Conservation (phyloP, 768 basidiomycete genomes). For the Russula earlei region DNA sequence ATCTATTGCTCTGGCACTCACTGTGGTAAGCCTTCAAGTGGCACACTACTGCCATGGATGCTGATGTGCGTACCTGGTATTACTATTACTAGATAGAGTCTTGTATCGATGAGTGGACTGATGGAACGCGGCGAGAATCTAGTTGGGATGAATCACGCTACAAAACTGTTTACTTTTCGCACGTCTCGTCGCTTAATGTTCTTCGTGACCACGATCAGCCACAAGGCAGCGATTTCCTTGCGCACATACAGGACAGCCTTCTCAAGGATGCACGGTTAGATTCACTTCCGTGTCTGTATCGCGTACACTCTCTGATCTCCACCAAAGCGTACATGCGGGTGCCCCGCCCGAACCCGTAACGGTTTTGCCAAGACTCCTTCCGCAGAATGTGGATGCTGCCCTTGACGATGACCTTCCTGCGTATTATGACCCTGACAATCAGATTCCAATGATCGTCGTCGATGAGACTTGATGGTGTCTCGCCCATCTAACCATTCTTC, state of each 20-base stretch:
- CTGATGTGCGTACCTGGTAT: background rate
- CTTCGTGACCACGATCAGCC: background rate
- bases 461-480: background rate
- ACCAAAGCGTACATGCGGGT: background rate
- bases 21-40: background rate
- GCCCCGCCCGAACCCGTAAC: background rate
- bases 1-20: background rate
- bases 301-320: background rate
- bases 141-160: background rate
- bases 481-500: background rate
- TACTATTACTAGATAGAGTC: conserved; percentile 1
- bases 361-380: background rate
- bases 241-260: background rate
- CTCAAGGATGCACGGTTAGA: conserved; percentile 5
- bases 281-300: background rate
- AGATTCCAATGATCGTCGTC: background rate
- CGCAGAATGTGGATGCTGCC: background rate
- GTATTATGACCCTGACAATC: background rate
- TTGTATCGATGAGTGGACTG: conserved; percentile 8
- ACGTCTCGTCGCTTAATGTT: background rate
- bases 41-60: background rate
- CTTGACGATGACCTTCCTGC: background rate
- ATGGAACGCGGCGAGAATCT: background rate
- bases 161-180: background rate
- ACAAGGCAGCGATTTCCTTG: background rate